Conservation (phyloP, 305 asterid species). For the Striga hermonthica region DNA sequence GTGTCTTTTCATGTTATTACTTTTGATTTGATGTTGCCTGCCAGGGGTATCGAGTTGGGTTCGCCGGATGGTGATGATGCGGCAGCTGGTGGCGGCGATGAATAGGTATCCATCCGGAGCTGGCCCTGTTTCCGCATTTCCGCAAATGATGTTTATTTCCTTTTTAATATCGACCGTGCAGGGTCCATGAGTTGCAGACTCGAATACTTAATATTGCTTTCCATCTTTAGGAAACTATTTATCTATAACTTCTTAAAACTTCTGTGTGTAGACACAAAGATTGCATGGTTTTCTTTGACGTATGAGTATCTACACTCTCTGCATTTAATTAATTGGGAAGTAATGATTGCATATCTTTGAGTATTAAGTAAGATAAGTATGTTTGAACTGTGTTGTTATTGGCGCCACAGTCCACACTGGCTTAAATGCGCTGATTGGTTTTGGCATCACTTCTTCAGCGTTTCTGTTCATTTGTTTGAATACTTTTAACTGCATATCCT, state of each 20-base stretch:
- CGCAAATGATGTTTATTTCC: not conserved
- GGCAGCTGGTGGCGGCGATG: not conserved
- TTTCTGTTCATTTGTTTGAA: not conserved
- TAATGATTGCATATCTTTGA: not conserved
- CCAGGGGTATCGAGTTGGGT: not conserved
- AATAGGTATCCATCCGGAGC: conserved; percentile 8
- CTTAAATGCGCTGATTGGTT: not conserved
- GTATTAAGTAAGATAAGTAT: not conserved
- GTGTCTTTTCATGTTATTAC: not conserved
- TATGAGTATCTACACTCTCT: not conserved
- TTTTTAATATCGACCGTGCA: not conserved
- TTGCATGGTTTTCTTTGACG: not conserved
- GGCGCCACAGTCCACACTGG: too few species aligned
- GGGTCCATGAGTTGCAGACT: not conserved
- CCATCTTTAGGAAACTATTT: not conserved
- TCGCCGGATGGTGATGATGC: not conserved
- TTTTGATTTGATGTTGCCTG: not conserved
- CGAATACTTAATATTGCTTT: not conserved
- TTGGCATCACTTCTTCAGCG: not conserved
- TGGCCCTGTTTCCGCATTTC: not conserved
- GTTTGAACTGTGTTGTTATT: not conserved
- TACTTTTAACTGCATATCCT: not conserved
- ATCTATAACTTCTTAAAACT: not conserved
- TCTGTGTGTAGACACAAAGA: not conserved
- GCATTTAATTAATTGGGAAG: not conserved